Percentiles rank a stretch among this genome's conserved stretches.
phyloP scores from a whole-genome alignment of 116 monocot genomes.

The Iris pallida region DNA sequence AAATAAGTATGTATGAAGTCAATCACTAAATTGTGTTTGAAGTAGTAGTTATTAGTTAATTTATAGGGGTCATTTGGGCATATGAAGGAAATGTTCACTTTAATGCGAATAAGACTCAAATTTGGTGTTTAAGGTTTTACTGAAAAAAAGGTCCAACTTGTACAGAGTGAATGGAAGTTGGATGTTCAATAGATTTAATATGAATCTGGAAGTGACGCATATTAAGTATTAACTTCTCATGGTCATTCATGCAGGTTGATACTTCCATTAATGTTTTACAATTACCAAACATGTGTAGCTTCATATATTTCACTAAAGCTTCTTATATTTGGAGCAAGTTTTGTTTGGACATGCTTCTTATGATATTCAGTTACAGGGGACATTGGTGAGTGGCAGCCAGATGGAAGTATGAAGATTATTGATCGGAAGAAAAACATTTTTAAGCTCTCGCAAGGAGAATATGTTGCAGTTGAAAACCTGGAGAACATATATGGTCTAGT shows the following conservation, averaged over 20 bases:
- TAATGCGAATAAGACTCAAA: too few species aligned
- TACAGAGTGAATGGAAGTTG: too few species aligned
- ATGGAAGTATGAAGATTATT: conserved; percentile 92
- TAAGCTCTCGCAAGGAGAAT: conserved; percentile 98
- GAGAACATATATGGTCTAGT: conserved; percentile 78
- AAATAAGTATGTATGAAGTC: not conserved
- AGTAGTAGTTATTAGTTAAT: not conserved
- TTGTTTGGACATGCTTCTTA: not conserved
- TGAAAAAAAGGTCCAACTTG: too few species aligned
- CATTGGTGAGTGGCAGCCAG: conserved; percentile 82
- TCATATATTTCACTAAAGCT: not conserved
- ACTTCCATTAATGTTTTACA: too few species aligned
- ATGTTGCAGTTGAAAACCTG: conserved; percentile 93
- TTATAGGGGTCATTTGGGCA: too few species aligned
- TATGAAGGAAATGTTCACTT: too few species aligned
- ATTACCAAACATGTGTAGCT: not conserved
- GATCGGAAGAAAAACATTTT: conserved; percentile 95
- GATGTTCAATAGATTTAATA: too few species aligned
- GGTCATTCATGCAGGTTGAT: too few species aligned
- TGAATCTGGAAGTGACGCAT: too few species aligned
- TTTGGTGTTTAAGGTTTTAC: too few species aligned
- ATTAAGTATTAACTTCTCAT: too few species aligned
- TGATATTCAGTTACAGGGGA: conserved; percentile 41
- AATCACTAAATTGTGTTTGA: not conserved
- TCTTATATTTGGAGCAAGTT: not conserved